phyloP scores from a whole-genome alignment of 2,329 filamentous ascomycete genomes.

The Phyllosticta paracitricarpa region DNA sequence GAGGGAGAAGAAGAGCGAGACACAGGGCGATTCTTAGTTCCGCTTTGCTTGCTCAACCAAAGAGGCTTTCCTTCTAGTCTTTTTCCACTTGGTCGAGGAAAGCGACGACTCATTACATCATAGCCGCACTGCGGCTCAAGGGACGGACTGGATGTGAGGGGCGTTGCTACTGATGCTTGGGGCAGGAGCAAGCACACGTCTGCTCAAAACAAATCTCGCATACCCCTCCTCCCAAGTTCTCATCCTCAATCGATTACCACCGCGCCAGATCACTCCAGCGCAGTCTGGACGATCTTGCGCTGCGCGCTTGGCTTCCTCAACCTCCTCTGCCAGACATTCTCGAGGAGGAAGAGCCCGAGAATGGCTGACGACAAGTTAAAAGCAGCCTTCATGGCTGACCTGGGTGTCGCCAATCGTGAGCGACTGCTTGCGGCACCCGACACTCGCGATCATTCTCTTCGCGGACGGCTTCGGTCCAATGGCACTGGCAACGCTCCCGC shows the following conservation, averaged over 20 bases:
- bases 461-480: neutral
- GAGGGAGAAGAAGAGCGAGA: no score
- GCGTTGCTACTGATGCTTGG: neutral
- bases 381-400: neutral
- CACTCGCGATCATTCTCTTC: neutral
- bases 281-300: neutral
- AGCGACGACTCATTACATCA: neutral
- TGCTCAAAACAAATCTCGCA: neutral
- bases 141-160: neutral
- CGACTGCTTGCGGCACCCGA: neutral
- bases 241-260: neutral
- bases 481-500: neutral
- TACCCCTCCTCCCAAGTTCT: neutral
- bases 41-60: neutral
- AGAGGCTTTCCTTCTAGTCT: neutral
- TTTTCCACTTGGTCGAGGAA: neutral
- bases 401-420: slow-evolving; percentile 3
- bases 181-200: neutral
- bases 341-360: neutral
- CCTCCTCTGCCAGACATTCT: neutral
- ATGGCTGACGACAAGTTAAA: neutral
- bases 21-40: neutral
- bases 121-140: neutral
- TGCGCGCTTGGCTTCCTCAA: neutral
- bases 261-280: neutral